Conservation (phyloP, 306 rosid genomes). For the Echinosophora koreensis region DNA sequence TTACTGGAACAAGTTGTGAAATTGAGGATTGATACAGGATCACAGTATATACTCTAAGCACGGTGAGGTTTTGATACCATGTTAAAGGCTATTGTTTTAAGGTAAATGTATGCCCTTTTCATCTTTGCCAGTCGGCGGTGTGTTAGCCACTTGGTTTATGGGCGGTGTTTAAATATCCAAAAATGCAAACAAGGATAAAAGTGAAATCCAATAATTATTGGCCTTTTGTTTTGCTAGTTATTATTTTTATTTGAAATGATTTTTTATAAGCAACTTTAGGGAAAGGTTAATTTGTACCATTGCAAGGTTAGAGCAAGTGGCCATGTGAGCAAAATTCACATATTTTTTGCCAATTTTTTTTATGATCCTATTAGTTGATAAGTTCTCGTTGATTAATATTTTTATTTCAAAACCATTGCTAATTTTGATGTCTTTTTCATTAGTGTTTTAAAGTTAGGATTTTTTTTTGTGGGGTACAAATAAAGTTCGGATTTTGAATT, state of each 20-base stretch:
- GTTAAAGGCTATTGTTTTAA: constrained; percentile 48
- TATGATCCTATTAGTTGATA: no score
- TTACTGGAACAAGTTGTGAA: constrained; percentile 31
- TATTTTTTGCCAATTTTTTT: no score
- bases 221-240: no score
- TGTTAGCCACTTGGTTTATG: constrained; percentile 55
- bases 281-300: not conserved
- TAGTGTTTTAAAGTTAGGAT: no score
- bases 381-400: no score
- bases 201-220: constrained; percentile 2
- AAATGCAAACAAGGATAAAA: constrained; percentile 1
- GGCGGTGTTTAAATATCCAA: constrained; percentile 31
- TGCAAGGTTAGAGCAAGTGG: no score
- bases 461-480: no score
- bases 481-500: no score
- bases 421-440: no score
- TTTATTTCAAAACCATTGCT: no score
- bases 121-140: constrained; percentile 69
- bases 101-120: constrained; percentile 40
- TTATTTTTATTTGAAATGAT: not conserved
- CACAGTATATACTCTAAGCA: not conserved
- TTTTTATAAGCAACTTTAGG: not conserved
- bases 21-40: not conserved
- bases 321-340: no score
- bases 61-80: constrained; percentile 33